Base-by-base conservation (phyloP, 2,329 filamentous ascomycete genomes). In the Penicillium sp. region DNA sequence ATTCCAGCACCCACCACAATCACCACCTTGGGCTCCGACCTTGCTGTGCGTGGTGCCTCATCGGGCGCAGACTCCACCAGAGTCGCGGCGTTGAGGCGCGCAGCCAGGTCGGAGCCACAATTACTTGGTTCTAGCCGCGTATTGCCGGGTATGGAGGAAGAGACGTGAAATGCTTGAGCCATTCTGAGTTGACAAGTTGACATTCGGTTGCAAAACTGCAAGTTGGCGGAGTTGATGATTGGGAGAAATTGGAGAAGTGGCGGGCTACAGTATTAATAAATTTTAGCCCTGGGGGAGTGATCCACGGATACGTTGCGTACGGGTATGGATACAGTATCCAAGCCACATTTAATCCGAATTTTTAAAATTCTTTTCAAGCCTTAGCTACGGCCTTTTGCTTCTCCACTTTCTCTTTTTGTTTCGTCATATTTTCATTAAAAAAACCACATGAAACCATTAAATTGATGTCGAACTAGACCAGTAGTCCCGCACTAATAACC, bases 1-100 rank as follows among this genome's bases (percentile, higher is more conserved):
- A 73, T 71, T 11, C 71, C 71, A 35, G 71, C 71, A 31, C 71
- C 71, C 42, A 74, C 65, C 51, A 73, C 63, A 69, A 67, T 62
- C 66, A 69, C 64, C 59, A 60, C 60, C 55, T 56, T 60, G 43
- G 53, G 48, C 57, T 62, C 59, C 57, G 57, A 59, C 57, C 57
- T 59, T 55, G 51, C 54, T 59, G 59, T 53, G 54, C 58, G 27
- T 57, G 54, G 37, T 69, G 64, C 67, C 56, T 59, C 62, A 51
- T 56, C 51, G 43, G 53, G 49, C 14, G 52, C 59, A 57, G 41
- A 57, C 51, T 58, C 55, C 42, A 58, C 53, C 37, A 47, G 58
- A 63, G 62, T 59, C 54, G 60, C 57, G 52, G 55, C 56, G 42
- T 58, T 48, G 54, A 61, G 51, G 48, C 51, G 42, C 47, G 46